A percentile compares a stretch with the other conserved stretches of the same genome.
Evolutionary conservation across 768 basidiomycete genomes (phyloP).

Genomic region (Amanita subjunquillea): DNA sequence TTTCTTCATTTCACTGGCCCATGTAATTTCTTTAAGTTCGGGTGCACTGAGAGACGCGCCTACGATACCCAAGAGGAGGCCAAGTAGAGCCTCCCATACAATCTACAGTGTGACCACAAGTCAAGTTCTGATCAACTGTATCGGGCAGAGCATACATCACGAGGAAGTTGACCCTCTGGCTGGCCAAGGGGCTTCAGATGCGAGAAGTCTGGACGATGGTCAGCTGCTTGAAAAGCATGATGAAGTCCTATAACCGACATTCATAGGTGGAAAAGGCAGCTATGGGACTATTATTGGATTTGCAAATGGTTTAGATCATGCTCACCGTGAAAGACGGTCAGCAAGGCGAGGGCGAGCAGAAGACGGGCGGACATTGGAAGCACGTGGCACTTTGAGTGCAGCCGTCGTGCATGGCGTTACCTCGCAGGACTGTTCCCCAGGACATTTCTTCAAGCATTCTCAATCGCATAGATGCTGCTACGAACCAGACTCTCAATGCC

Average conservation of each 20-base stretch:
- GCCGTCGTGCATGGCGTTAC: slow-evolving; percentile 52
- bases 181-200: slow-evolving; percentile 66
- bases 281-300: slow-evolving; percentile 25
- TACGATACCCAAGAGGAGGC: slow-evolving; percentile 56
- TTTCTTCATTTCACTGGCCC: slow-evolving; percentile 84
- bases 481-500: slow-evolving; percentile 46
- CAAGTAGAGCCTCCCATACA: slow-evolving; percentile 51
- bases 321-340: slow-evolving; percentile 46
- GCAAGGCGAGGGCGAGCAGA: slow-evolving; percentile 33
- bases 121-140: neutral
- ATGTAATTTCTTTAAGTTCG: slow-evolving; percentile 69
- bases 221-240: neutral
- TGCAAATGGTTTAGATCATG: neutral
- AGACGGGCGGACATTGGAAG: slow-evolving; percentile 33
- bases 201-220: slow-evolving; percentile 46
- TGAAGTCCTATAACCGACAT: slow-evolving; percentile 33
- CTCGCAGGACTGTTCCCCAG: slow-evolving; percentile 40
- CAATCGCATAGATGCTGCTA: slow-evolving; percentile 55
- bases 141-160: slow-evolving; percentile 33
- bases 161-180: slow-evolving; percentile 57
- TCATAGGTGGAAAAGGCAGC: slow-evolving; percentile 79
- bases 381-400: slow-evolving; percentile 7
- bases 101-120: slow-evolving; percentile 32
- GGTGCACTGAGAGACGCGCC: slow-evolving; percentile 68
- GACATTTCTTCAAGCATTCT: slow-evolving; percentile 69